phyloP scores from a whole-genome alignment of 176 grass and related monocot genomes.

The Phragmites australis region DNA sequence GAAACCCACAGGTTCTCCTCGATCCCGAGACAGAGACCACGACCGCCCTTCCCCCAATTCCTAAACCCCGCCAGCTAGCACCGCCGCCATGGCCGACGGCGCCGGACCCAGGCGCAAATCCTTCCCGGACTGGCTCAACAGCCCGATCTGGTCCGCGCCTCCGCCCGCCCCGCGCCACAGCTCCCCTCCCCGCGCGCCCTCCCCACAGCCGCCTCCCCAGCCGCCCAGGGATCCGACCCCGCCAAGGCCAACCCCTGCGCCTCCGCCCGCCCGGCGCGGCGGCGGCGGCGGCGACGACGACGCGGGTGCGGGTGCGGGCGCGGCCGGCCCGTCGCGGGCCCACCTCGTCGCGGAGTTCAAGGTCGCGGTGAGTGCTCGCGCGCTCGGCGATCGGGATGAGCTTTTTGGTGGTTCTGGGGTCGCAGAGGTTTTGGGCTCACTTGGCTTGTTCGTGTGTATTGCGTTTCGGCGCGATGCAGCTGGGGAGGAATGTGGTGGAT shows the following conservation, averaged over 20 bases:
- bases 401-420: not conserved
- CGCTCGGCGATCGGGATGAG: not conserved
- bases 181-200: conserved; percentile 43
- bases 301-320: not conserved
- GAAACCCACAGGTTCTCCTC: not conserved
- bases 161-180: conserved; percentile 15
- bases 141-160: conserved; percentile 78
- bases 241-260: conserved; percentile 19
- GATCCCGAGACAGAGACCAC: not conserved
- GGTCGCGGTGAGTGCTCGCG: conserved; percentile 46
- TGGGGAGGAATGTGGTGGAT: conserved; percentile 84
- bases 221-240: conserved; percentile 39
- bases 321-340: conserved; percentile 43
- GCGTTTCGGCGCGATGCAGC: conserved; percentile 32
- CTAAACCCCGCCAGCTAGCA: conserved; percentile 32
- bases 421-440: not conserved
- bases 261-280: conserved; percentile 20
- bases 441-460: conserved; percentile 22
- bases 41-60: not conserved
- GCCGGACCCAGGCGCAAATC: conserved; percentile 45
- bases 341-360: conserved; percentile 77
- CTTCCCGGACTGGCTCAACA: conserved; percentile 94
- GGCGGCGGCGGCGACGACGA: not conserved
- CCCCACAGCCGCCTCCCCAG: conserved; percentile 40
- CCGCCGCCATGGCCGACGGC: conserved; percentile 56